A percentile compares a stretch with the other conserved stretches of the same genome.
phyloP scores from a whole-genome alignment of 1,139 yeast species.

The Cylindricascospora bacillispora region DNA sequence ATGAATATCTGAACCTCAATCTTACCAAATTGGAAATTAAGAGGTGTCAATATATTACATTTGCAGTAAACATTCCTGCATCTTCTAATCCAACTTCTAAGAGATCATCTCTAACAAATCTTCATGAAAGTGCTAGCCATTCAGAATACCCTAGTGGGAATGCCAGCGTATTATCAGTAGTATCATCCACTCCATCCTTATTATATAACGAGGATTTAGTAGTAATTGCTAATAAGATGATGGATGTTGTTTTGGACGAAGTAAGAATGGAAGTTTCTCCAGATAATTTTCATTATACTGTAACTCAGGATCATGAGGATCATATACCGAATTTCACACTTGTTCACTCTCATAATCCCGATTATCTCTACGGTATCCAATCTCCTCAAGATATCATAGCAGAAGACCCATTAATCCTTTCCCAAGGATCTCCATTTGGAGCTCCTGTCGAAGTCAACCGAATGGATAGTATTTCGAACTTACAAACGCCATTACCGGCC shows the following conservation, averaged over 20 bases:
- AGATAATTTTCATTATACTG: neutral
- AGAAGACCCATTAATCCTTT: neutral
- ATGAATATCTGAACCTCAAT: conserved; percentile 45
- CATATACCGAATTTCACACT: conserved; percentile 8
- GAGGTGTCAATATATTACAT: conserved; percentile 49
- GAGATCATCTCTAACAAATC: conserved; percentile 17
- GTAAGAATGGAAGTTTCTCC: neutral
- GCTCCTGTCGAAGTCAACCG: neutral
- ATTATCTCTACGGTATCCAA: neutral
- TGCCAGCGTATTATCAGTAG: conserved; percentile 1
- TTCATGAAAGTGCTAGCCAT: conserved; percentile 3
- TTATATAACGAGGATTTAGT: neutral
- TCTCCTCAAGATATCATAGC: neutral
- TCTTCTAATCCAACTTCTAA: neutral
- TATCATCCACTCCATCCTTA: neutral
- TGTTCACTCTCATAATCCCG: neutral
- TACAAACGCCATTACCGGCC: neutral
- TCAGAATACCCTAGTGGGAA: neutral
- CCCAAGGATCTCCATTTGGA: neutral
- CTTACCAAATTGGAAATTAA: conserved; percentile 35
- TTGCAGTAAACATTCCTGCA: neutral
- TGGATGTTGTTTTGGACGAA: neutral
- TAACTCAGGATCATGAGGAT: conserved; percentile 4
- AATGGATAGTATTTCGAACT: neutral
- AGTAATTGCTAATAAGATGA: neutral